These are phyloP conservation scores for Spiraea crenata DNA, from an alignment of 331 rosid species.

Conservation along the genomic window DNA sequence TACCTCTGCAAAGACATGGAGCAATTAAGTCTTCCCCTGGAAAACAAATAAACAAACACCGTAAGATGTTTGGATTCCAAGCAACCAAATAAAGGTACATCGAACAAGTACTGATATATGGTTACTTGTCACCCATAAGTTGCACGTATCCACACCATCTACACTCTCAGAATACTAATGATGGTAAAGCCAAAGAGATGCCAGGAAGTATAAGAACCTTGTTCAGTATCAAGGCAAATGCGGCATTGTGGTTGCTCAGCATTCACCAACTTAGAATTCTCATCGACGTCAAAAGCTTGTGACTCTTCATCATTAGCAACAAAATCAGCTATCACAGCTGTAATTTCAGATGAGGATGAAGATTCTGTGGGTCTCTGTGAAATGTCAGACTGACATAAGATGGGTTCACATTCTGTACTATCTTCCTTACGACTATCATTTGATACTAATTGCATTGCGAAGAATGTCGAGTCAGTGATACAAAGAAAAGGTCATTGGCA, in stretches of 20 bases:
- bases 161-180: neutral
- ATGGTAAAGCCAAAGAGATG: constrained; percentile 19
- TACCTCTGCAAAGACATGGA: constrained; percentile 98
- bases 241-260: constrained; percentile 83
- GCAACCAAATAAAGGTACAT: constrained; percentile 2
- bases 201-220: constrained; percentile 45
- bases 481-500: constrained; percentile 44
- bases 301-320: constrained; percentile 37
- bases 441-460: constrained; percentile 78
- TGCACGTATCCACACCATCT: neutral
- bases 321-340: constrained; percentile 38
- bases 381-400: constrained; percentile 56
- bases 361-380: constrained; percentile 44
- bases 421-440: constrained; percentile 61
- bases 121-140: constrained; percentile 2
- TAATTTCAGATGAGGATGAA: constrained; percentile 75
- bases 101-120: neutral
- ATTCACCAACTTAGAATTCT: constrained; percentile 55
- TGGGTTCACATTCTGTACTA: constrained; percentile 67
- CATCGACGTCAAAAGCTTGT: constrained; percentile 50
- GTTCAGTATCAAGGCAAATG: constrained; percentile 92
- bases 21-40: constrained; percentile 95
- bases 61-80: constrained; percentile 7
- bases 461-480: constrained; percentile 41
- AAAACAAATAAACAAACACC: constrained; percentile 13